These are phyloP conservation scores for Calonectria honghensis DNA, from an alignment of 2,329 filamentous ascomycete genomes.

Conservation along the genomic window DNA sequence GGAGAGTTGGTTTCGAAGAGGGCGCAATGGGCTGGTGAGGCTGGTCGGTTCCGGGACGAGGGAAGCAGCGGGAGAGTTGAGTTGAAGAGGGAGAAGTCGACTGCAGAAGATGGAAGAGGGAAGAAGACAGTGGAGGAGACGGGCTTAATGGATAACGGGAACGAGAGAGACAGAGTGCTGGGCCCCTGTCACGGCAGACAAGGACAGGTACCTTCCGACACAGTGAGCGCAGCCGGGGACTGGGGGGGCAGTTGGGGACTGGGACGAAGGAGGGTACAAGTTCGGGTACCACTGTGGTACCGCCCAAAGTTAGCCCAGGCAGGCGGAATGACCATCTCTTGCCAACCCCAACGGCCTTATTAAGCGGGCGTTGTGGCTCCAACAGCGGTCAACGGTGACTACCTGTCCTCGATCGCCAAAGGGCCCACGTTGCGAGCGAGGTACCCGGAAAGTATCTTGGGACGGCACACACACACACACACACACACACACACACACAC, in stretches of 20 bases:
- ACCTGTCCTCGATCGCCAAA: constrained; percentile 2
- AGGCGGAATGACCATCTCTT: constrained; percentile 6
- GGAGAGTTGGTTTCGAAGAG: constrained; percentile 36
- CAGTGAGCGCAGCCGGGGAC: constrained; percentile 17
- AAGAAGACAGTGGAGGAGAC: constrained; percentile 41
- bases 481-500: too few species aligned
- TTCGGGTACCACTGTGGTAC: not conserved
- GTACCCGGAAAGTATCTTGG: not conserved
- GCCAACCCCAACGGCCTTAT: constrained; percentile 22
- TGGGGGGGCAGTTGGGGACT: constrained; percentile 7
- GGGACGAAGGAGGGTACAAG: constrained; percentile 3
- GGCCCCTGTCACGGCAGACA: constrained; percentile 45
- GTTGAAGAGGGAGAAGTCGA: constrained; percentile 32
- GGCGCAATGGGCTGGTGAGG: constrained; percentile 35
- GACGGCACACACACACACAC: not conserved
- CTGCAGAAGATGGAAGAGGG: constrained; percentile 37
- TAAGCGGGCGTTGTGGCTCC: constrained; percentile 18
- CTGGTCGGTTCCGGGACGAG: constrained; percentile 41
- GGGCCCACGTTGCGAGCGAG: not conserved
- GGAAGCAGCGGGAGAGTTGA: constrained; percentile 28
- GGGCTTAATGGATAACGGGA: constrained; percentile 38
- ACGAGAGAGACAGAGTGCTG: constrained; percentile 41
- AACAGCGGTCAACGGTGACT: constrained; percentile 1
- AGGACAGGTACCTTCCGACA: constrained; percentile 27
- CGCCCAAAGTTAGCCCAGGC: not conserved